Percentiles rank a stretch among this genome's conserved stretches.
Evolutionary conservation across 495 filamentous ascomycete species (phyloP).

Genomic region (Parachaetomium inaequale): DNA sequence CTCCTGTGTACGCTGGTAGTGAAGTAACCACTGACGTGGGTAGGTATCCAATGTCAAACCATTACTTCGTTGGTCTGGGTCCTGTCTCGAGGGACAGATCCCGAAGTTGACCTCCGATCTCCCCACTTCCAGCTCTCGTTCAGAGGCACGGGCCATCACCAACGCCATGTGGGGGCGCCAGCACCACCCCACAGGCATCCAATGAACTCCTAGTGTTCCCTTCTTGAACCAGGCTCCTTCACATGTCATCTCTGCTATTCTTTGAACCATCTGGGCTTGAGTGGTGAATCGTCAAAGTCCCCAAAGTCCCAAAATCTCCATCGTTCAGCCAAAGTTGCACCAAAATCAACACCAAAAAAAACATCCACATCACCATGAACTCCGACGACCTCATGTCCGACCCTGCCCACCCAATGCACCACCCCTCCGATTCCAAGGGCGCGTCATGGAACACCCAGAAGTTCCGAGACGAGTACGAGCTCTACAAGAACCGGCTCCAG

Average conservation of each 20-base stretch:
- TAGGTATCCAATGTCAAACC: too few relatives aligned
- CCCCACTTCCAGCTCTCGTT: too few relatives aligned
- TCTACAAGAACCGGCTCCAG: slow-evolving; percentile 29
- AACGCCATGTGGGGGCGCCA: not conserved
- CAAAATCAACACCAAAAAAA: not conserved
- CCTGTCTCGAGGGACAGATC: too few relatives aligned
- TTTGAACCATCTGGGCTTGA: too few relatives aligned
- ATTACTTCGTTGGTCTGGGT: too few relatives aligned
- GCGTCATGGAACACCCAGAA: slow-evolving; percentile 34
- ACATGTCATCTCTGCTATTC: too few relatives aligned
- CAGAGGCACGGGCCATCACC: not conserved
- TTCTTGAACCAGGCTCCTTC: too few relatives aligned
- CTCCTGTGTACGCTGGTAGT: not conserved
- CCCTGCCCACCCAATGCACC: not conserved
- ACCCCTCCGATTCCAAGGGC: not conserved
- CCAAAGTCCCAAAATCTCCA: too few relatives aligned
- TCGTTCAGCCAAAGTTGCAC: not conserved
- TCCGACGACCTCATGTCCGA: slow-evolving; percentile 31
- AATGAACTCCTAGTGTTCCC: too few relatives aligned
- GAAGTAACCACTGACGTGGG: not conserved
- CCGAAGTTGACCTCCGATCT: too few relatives aligned
- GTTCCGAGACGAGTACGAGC: slow-evolving; percentile 54
- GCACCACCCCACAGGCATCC: too few relatives aligned
- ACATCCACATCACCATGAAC: slow-evolving; percentile 21
- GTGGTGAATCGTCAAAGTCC: too few relatives aligned